These are phyloP conservation scores for Xylaria sp. DNA, from an alignment of 2,329 filamentous ascomycete genomes.

Conservation along the genomic window DNA sequence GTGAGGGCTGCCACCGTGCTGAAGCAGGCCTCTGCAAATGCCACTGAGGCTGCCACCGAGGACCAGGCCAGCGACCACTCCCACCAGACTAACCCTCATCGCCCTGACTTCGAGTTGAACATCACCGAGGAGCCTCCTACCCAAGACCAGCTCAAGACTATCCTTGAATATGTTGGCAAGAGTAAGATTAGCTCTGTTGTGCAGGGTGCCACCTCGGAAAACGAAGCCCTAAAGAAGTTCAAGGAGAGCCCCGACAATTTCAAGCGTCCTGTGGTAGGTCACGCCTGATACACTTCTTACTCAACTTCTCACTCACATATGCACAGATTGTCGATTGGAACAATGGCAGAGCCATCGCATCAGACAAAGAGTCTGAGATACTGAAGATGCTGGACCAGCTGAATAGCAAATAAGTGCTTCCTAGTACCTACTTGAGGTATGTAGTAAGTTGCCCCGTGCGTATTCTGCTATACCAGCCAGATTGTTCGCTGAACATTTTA, in stretches of 20 bases:
- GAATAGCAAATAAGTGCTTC: constrained; percentile 47
- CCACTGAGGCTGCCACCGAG: constrained; percentile 72
- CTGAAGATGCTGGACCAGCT: constrained; percentile 77
- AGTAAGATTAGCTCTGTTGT: constrained; percentile 71
- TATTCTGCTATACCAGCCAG: background rate
- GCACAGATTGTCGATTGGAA: constrained; percentile 85
- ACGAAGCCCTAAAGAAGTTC: constrained; percentile 83
- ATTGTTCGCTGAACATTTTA: constrained; percentile 19
- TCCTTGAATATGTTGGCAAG: constrained; percentile 81
- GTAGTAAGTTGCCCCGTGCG: constrained; percentile 2
- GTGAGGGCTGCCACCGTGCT: constrained; percentile 78
- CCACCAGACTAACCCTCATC: constrained; percentile 62
- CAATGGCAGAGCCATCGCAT: constrained; percentile 81
- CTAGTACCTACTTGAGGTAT: background rate
- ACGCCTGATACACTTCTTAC: constrained; percentile 2
- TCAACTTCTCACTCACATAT: constrained; percentile 18
- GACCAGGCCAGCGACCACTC: constrained; percentile 77
- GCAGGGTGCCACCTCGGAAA: constrained; percentile 75
- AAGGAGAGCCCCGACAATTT: constrained; percentile 76
- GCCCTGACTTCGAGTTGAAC: constrained; percentile 84
- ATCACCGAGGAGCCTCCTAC: constrained; percentile 85
- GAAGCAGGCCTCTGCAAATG: constrained; percentile 80
- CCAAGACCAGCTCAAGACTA: constrained; percentile 81
- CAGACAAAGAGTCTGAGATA: constrained; percentile 88
- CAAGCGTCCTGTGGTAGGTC: constrained; percentile 78